A percentile compares a stretch with the other conserved stretches of the same genome.
Evolutionary conservation across 2,329 filamentous ascomycete species (phyloP).

Genomic region (Leptographium galeiforme): DNA sequence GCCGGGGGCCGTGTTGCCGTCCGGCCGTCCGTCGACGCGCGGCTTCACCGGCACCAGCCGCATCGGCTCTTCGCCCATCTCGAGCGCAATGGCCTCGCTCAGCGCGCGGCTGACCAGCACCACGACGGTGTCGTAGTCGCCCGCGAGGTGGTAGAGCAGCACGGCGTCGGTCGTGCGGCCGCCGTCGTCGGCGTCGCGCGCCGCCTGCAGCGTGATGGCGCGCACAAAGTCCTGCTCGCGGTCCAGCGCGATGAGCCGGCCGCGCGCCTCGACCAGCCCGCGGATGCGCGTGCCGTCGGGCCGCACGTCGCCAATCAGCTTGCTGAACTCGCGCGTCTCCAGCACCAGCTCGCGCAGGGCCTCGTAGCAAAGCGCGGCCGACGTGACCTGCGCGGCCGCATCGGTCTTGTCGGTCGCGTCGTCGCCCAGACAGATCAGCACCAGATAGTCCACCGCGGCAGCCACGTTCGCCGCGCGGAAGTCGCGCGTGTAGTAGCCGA

Average conservation of each 20-base stretch:
- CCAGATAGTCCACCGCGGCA: constrained; percentile 85
- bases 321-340: constrained; percentile 93
- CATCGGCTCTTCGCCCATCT: constrained; percentile 70
- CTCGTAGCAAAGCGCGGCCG: constrained; percentile 79
- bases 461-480: constrained; percentile 85
- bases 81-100: constrained; percentile 76
- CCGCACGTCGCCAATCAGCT: constrained; percentile 81
- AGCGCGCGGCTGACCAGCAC: constrained; percentile 78
- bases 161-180: constrained; percentile 89
- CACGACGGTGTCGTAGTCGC: constrained; percentile 92
- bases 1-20: constrained; percentile 34
- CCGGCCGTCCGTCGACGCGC: constrained; percentile 38
- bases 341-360: constrained; percentile 85
- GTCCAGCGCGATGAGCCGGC: constrained; percentile 64
- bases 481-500: constrained; percentile 90
- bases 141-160: constrained; percentile 83
- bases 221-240: constrained; percentile 76
- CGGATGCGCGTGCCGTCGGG: constrained; percentile 73
- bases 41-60: constrained; percentile 71
- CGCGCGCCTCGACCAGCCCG: constrained; percentile 77
- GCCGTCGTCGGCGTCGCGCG: constrained; percentile 85
- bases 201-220: constrained; percentile 86
- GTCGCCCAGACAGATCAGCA: constrained; percentile 80
- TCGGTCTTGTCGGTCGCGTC: constrained; percentile 48
- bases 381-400: constrained; percentile 20